These are phyloP conservation scores for Musa itinerans DNA, from an alignment of 176 grass and related monocot species.

Conservation along the genomic window DNA sequence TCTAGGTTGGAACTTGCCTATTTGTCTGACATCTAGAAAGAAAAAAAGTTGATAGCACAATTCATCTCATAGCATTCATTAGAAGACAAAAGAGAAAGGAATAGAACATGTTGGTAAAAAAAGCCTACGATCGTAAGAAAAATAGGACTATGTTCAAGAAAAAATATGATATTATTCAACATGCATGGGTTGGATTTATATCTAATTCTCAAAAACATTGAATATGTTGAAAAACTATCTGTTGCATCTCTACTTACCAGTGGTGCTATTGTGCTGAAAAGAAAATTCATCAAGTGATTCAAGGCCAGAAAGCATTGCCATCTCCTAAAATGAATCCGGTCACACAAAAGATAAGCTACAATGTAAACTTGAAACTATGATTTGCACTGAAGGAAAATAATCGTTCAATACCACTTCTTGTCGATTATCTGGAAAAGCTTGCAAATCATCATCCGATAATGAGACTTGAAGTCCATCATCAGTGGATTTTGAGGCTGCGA, in stretches of 20 bases:
- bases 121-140: neutral
- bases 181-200: neutral
- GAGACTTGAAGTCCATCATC: neutral
- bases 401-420: neutral
- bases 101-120: too few relatives aligned
- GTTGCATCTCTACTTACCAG: neutral
- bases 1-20: slow-evolving; percentile 30
- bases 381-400: neutral
- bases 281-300: neutral
- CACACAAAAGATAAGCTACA: neutral
- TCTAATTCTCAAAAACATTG: neutral
- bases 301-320: neutral
- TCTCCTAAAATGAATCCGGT: neutral
- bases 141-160: neutral
- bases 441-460: neutral
- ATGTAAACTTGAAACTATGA: neutral
- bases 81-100: neutral
- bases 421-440: neutral
- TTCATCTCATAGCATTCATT: neutral
- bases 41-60: neutral
- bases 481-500: neutral
- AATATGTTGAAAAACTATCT: neutral
- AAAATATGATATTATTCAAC: neutral
- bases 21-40: slow-evolving; percentile 1
- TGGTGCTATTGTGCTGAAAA: neutral